Evolutionary conservation across 2,329 filamentous ascomycete genomes (phyloP).

Genomic region (Xylariaceae sp.): DNA sequence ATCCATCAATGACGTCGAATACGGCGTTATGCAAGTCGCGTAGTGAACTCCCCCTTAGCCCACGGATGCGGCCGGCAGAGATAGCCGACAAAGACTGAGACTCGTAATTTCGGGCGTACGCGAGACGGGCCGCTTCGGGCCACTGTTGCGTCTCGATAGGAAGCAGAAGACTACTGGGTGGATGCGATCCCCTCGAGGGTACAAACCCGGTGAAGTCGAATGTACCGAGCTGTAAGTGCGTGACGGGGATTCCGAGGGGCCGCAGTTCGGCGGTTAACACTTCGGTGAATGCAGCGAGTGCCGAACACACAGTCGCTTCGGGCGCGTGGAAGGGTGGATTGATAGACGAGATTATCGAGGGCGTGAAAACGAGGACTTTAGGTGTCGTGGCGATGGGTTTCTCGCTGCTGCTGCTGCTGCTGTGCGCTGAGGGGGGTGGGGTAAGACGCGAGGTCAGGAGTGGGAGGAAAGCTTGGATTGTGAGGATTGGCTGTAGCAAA

Average conservation of each 20-base stretch:
- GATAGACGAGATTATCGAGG: constrained; percentile 79
- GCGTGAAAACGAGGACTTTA: constrained; percentile 78
- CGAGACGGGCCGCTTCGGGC: constrained; percentile 64
- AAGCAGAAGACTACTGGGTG: constrained; percentile 49
- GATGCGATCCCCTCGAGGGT: constrained; percentile 45
- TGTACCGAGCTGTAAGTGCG: constrained; percentile 88
- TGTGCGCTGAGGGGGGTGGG: constrained; percentile 46
- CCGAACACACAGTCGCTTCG: constrained; percentile 84
- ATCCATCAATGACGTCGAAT: constrained; percentile 83
- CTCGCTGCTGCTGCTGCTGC: constrained; percentile 31
- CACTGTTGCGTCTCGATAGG: constrained; percentile 64
- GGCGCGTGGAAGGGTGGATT: constrained; percentile 82
- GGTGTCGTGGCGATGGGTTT: constrained; percentile 55
- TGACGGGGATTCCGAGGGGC: constrained; percentile 77
- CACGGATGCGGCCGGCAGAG: constrained; percentile 62
- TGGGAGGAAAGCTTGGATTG: constrained; percentile 86
- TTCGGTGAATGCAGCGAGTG: constrained; percentile 83
- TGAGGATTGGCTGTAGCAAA: constrained; percentile 85
- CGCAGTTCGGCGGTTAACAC: constrained; percentile 80
- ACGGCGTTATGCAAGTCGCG: constrained; percentile 84
- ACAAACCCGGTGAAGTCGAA: constrained; percentile 80
- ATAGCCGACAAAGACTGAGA: constrained; percentile 61
- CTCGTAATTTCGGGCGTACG: constrained; percentile 68
- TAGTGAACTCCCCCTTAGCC: constrained; percentile 71
- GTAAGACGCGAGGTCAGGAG: constrained; percentile 69